A percentile compares a stretch with the other conserved stretches of the same genome.
Evolutionary conservation across 2,329 filamentous ascomycete species (phyloP).

Genomic region (Nemania diffusa): DNA sequence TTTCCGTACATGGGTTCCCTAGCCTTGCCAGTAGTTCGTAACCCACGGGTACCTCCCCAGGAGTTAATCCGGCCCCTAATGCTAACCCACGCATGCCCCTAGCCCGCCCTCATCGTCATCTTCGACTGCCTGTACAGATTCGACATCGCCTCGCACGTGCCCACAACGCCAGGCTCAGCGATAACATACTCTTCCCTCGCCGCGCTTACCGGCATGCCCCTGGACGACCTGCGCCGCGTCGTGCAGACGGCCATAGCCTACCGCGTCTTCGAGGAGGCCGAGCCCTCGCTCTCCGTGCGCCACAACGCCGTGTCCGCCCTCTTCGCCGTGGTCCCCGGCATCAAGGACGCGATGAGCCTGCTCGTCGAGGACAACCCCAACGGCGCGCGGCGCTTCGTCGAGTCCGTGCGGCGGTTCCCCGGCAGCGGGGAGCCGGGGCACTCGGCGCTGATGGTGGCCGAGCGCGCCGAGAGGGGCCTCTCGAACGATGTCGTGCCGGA

Average conservation of each 20-base stretch:
- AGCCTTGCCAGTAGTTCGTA: slow-evolving; percentile 36
- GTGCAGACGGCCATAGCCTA: slow-evolving; percentile 43
- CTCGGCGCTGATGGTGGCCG: slow-evolving; percentile 37
- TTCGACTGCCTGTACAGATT: slow-evolving; percentile 41
- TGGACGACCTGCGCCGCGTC: slow-evolving; percentile 42
- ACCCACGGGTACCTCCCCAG: not conserved
- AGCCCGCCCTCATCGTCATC: slow-evolving; percentile 37
- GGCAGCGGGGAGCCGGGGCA: slow-evolving; percentile 45
- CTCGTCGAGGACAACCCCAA: slow-evolving; percentile 38
- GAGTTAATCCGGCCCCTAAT: too few species aligned
- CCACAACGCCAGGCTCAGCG: slow-evolving; percentile 23
- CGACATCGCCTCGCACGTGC: slow-evolving; percentile 41
- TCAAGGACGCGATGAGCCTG: slow-evolving; percentile 38
- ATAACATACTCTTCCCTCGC: slow-evolving; percentile 35
- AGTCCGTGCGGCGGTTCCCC: slow-evolving; percentile 41
- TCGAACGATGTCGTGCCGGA: slow-evolving; percentile 30
- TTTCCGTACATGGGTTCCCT: slow-evolving; percentile 36
- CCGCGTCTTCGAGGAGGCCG: slow-evolving; percentile 44
- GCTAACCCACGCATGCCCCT: not conserved
- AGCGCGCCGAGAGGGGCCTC: slow-evolving; percentile 28
- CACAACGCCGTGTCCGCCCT: slow-evolving; percentile 43
- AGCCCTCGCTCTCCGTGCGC: slow-evolving; percentile 37
- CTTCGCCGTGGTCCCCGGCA: slow-evolving; percentile 30
- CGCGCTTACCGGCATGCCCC: slow-evolving; percentile 30
- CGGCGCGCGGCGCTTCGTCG: slow-evolving; percentile 35